Evolutionary conservation across 371 early-diverging fungal species (phyloP).

Genomic region (Mucor plumbeus): DNA sequence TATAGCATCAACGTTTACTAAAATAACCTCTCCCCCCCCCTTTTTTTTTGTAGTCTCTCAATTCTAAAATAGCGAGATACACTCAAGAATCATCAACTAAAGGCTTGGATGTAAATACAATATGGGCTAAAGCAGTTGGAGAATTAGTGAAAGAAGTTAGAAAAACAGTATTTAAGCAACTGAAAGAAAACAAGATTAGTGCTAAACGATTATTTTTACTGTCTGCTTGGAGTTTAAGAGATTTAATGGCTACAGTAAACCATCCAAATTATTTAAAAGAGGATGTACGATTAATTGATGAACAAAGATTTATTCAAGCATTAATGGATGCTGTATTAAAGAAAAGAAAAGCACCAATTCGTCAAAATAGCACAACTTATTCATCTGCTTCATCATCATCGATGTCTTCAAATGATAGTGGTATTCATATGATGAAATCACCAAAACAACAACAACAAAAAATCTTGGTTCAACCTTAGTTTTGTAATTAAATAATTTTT

Average conservation of each 20-base stretch:
- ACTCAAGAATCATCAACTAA: not conserved
- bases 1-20: not conserved
- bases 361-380: not conserved
- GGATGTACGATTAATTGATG: slow-evolving; percentile 27
- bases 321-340: slow-evolving; percentile 27
- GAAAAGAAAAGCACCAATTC: slow-evolving; percentile 17
- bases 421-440: slow-evolving; percentile 7
- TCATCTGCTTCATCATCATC: not conserved
- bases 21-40: not conserved
- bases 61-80: slow-evolving; percentile 42
- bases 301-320: slow-evolving; percentile 30
- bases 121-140: slow-evolving; percentile 46
- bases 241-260: slow-evolving; percentile 31
- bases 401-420: not conserved
- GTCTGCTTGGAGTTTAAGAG: slow-evolving; percentile 50
- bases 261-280: slow-evolving; percentile 16
- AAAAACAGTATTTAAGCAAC: slow-evolving; percentile 37
- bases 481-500: not conserved
- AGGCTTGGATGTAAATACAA: slow-evolving; percentile 13
- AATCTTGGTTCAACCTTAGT: slow-evolving; percentile 10
- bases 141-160: slow-evolving; percentile 47
- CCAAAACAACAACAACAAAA: slow-evolving; percentile 10
- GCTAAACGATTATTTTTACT: slow-evolving; percentile 40
- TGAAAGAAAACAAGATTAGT: slow-evolving; percentile 42
- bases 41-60: slow-evolving; percentile 30